phyloP scores from a whole-genome alignment of 2,329 filamentous ascomycete genomes.

The Botrytis tulipae region DNA sequence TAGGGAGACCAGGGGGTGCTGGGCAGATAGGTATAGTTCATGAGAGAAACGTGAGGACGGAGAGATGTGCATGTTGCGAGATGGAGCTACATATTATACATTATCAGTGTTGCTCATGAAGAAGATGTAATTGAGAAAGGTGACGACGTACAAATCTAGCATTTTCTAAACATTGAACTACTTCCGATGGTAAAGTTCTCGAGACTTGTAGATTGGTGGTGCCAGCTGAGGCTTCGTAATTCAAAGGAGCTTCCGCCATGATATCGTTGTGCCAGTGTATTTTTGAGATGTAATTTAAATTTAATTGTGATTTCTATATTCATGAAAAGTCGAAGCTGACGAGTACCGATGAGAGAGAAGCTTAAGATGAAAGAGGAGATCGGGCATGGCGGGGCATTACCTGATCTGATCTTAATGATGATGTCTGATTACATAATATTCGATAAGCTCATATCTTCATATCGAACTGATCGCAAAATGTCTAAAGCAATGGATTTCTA shows the following conservation, averaged over 20 bases:
- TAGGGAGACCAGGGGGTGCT: conserved; percentile 64
- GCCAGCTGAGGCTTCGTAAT: conserved; percentile 72
- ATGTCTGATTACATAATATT: conserved; percentile 2
- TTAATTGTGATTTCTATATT: background rate
- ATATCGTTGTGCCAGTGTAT: background rate
- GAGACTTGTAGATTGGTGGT: conserved; percentile 65
- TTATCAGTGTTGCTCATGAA: background rate
- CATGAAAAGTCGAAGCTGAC: background rate
- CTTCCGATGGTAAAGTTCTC: conserved; percentile 73
- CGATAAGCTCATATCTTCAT: background rate
- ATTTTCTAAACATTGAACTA: conserved; percentile 88
- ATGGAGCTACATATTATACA: conserved; percentile 65
- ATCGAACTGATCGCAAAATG: background rate
- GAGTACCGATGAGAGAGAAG: conserved; percentile 5
- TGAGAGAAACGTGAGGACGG: conserved; percentile 87
- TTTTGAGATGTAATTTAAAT: background rate
- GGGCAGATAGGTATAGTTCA: conserved; percentile 98
- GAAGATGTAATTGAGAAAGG: background rate
- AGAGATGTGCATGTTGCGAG: conserved; percentile 86
- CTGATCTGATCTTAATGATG: background rate
- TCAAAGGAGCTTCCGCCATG: conserved; percentile 45
- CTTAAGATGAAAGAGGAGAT: background rate
- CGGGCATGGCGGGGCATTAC: conserved; percentile 6
- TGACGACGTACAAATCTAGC: conserved; percentile 75
- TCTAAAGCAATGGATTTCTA: background rate